Evolutionary conservation across 2,329 filamentous ascomycete species (phyloP).

Genomic region (Allantophomopsis cytisporea): DNA sequence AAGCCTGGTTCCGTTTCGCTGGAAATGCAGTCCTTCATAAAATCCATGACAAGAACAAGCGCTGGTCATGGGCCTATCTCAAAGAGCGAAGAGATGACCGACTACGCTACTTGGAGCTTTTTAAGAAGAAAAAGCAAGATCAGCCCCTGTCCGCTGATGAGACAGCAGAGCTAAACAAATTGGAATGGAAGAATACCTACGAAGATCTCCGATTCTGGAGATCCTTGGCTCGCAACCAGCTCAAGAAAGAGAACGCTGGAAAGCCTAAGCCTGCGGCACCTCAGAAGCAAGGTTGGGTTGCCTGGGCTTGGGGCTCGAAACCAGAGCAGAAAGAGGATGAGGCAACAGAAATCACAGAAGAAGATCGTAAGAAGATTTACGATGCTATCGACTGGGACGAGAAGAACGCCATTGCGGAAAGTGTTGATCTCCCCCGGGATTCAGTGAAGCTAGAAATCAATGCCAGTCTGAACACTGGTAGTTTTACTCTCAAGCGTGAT

Average conservation of each 20-base stretch:
- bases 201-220: constrained; percentile 97
- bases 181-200: constrained; percentile 83
- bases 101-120: constrained; percentile 77
- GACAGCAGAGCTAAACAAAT: constrained; percentile 52
- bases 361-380: constrained; percentile 93
- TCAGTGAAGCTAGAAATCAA: constrained; percentile 88
- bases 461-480: constrained; percentile 85
- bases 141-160: constrained; percentile 56
- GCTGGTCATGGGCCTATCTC: constrained; percentile 96
- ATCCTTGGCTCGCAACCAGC: constrained; percentile 81
- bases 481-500: constrained; percentile 83
- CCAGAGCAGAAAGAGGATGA: constrained; percentile 45
- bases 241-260: constrained; percentile 88
- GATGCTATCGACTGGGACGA: constrained; percentile 98
- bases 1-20: constrained; percentile 86
- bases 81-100: constrained; percentile 85
- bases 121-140: constrained; percentile 84
- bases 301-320: constrained; percentile 85
- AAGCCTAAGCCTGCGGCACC: constrained; percentile 55
- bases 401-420: constrained; percentile 77
- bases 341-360: constrained; percentile 80
- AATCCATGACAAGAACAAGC: constrained; percentile 85
- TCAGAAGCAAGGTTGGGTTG: constrained; percentile 72
- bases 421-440: constrained; percentile 80
- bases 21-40: constrained; percentile 80